phyloP scores from a whole-genome alignment of 2,329 filamentous ascomycete species.

The Helicocarpus griseus region DNA sequence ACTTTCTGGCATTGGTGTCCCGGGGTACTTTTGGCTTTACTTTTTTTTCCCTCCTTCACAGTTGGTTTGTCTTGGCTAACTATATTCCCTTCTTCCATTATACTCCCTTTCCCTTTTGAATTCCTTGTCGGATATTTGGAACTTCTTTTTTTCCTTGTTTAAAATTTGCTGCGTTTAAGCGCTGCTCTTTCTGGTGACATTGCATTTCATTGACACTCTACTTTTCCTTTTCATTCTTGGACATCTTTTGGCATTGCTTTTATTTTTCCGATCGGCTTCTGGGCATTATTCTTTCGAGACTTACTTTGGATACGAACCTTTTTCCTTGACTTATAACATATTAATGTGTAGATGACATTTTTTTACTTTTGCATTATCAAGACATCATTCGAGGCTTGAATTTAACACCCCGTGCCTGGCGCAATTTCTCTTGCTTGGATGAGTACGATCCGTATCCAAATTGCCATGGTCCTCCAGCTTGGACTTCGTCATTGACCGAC shows the following conservation, averaged over 20 bases:
- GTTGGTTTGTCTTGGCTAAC: background rate
- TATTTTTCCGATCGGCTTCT: no score
- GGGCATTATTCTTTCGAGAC: no score
- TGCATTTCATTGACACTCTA: background rate
- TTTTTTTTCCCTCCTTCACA: background rate
- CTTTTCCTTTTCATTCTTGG: background rate
- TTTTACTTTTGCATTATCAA: no score
- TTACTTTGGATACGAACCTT: no score
- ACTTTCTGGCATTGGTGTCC: background rate
- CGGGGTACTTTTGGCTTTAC: background rate
- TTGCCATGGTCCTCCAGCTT: no score
- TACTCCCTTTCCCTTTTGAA: no score
- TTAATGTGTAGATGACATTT: no score
- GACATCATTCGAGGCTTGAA: no score
- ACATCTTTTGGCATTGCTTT: background rate
- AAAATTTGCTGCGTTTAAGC: constrained; percentile 5
- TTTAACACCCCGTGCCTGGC: no score
- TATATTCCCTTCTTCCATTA: background rate
- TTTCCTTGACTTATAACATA: no score
- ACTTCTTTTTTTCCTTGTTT: background rate
- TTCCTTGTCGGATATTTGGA: background rate
- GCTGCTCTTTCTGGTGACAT: background rate
- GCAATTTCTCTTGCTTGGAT: no score
- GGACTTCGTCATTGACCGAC: background rate
- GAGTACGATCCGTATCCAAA: no score